Evolutionary conservation across 2,329 filamentous ascomycete genomes (phyloP).

Genomic region (Aschersonia sp.): DNA sequence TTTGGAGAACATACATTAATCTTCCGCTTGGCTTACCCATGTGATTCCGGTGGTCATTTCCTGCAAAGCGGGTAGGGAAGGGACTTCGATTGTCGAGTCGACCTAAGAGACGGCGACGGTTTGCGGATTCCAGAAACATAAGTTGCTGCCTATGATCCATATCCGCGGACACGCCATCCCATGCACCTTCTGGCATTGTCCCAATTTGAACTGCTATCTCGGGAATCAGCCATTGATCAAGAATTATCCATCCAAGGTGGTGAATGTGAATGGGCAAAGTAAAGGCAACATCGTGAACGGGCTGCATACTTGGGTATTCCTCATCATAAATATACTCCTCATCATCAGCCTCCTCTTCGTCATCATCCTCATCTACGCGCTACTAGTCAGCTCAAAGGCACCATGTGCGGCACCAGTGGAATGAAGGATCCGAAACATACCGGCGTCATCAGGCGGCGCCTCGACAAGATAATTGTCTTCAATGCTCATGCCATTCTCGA

Average conservation of each 20-base stretch:
- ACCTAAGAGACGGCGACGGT: conserved; percentile 16
- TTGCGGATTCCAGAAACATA: conserved; percentile 36
- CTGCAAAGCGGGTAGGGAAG: conserved; percentile 42
- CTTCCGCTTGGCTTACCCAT: conserved; percentile 23
- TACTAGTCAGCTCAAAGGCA: neutral
- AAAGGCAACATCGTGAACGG: no score
- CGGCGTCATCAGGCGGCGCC: conserved; percentile 42
- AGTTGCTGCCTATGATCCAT: conserved; percentile 32
- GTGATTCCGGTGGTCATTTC: conserved; percentile 38
- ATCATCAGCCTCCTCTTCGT: conserved; percentile 59
- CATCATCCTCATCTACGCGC: conserved; percentile 34
- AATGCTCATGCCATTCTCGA: conserved; percentile 20
- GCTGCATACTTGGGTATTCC: conserved; percentile 36
- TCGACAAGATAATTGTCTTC: conserved; percentile 40
- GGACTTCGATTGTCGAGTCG: conserved; percentile 35
- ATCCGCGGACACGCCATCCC: conserved; percentile 41
- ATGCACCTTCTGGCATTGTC: conserved; percentile 36
- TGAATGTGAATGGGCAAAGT: no score
- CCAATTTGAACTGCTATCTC: conserved; percentile 10
- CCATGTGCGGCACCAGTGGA: neutral
- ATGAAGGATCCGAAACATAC: conserved; percentile 14
- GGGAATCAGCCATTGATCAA: no score
- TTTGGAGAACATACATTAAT: neutral
- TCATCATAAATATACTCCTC: conserved; percentile 49
- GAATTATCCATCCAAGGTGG: no score